Conservation (phyloP, 2,329 filamentous ascomycete species). For the Capronia epimyces region DNA sequence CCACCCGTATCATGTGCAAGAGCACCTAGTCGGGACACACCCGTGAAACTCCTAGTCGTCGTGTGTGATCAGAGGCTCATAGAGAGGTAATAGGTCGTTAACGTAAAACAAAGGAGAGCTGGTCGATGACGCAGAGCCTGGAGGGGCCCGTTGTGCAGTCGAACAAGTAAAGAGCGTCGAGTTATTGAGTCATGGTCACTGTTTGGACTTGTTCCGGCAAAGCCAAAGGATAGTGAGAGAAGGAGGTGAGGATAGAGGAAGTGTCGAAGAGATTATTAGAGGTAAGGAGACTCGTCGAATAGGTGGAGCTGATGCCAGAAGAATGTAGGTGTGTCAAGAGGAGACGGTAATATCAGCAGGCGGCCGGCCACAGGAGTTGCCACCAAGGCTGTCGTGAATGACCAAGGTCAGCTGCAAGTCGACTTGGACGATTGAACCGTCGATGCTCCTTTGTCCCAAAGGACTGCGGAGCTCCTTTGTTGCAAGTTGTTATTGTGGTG, state of each 20-base stretch:
- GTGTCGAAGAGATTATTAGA: constrained; percentile 1
- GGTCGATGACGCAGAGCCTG: constrained; percentile 28
- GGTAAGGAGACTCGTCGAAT: constrained; percentile 12
- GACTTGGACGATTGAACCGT: constrained; percentile 6
- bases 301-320: constrained; percentile 4
- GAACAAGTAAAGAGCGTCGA: constrained; percentile 28
- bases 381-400: constrained; percentile 5
- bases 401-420: constrained; percentile 5
- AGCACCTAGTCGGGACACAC: constrained; percentile 16
- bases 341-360: constrained; percentile 18
- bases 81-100: constrained; percentile 27
- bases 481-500: constrained; percentile 13
- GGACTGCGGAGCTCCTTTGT: constrained; percentile 16
- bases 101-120: constrained; percentile 25
- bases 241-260: constrained; percentile 5
- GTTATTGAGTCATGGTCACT: constrained; percentile 27
- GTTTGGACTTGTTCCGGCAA: constrained; percentile 21
- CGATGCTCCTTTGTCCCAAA: constrained; percentile 11
- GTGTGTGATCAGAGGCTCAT: constrained; percentile 29
- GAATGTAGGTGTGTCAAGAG: constrained; percentile 12
- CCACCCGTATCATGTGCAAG: constrained; percentile 24
- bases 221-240: constrained; percentile 14
- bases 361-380: constrained; percentile 18
- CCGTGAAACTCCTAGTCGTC: constrained; percentile 28
- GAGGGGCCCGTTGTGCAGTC: constrained; percentile 29